Evolutionary conservation across 345 rosid species (phyloP).

Genomic region (Erysimum cheiranthoides): DNA sequence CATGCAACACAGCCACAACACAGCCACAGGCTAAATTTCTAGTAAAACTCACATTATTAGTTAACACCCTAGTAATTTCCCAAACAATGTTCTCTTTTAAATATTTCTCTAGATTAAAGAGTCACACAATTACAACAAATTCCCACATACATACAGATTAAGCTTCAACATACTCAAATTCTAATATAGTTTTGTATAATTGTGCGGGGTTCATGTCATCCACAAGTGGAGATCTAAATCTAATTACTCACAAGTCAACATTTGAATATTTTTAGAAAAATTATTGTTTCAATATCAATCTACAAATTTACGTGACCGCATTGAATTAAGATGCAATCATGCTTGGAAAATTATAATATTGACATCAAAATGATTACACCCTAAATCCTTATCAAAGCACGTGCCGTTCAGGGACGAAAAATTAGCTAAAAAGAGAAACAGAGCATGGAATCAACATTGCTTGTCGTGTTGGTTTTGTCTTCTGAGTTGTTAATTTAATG

Average conservation of each 20-base stretch:
- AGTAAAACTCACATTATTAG: conserved; percentile 17
- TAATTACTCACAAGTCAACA: conserved; percentile 14
- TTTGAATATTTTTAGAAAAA: neutral
- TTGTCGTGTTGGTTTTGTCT: conserved; percentile 48
- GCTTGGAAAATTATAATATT: conserved; percentile 4
- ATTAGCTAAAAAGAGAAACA: conserved; percentile 24
- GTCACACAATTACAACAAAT: neutral
- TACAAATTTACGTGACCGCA: neutral
- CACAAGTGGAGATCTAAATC: conserved; percentile 13
- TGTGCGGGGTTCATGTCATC: neutral
- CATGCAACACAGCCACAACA: conserved; percentile 40
- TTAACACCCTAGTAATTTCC: neutral
- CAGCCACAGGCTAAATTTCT: conserved; percentile 20
- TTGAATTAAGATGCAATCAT: conserved; percentile 30
- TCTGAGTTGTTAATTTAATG: conserved; percentile 24
- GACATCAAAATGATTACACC: conserved; percentile 27
- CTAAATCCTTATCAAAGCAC: conserved; percentile 29
- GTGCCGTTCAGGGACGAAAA: conserved; percentile 20
- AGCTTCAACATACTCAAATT: neutral
- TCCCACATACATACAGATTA: neutral
- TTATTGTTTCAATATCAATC: neutral
- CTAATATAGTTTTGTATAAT: neutral
- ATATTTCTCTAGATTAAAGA: neutral
- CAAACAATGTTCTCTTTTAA: neutral
- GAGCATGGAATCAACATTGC: conserved; percentile 47